Evolutionary conservation across 495 filamentous ascomycete species (phyloP).

Genomic region (Annulohypoxylon nitens): DNA sequence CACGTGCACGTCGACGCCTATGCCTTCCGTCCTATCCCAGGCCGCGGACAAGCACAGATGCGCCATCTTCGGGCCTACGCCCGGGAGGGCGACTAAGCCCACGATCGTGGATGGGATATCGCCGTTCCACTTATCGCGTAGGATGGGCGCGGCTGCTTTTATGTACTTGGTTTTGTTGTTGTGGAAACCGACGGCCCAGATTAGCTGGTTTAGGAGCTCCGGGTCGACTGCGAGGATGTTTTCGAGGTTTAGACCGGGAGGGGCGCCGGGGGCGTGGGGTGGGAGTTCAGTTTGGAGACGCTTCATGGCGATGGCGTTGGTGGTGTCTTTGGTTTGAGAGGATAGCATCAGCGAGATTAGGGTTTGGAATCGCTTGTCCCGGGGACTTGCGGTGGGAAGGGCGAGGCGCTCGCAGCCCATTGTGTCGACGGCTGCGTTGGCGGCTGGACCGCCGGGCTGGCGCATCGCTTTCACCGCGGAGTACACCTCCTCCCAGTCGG

Average conservation of each 20-base stretch:
- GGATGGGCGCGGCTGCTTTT: conserved; percentile 78
- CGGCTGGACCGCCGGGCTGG: conserved; percentile 68
- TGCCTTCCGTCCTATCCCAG: conserved; percentile 70
- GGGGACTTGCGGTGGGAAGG: conserved; percentile 60
- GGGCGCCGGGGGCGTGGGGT: conserved; percentile 53
- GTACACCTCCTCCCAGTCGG: conserved; percentile 90
- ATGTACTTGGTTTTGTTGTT: conserved; percentile 95
- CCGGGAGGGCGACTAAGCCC: conserved; percentile 83
- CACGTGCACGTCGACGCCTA: conserved; percentile 77
- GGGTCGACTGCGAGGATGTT: conserved; percentile 83
- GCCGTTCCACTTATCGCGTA: conserved; percentile 73
- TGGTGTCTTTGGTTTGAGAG: conserved; percentile 95
- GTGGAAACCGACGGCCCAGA: conserved; percentile 90
- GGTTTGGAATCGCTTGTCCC: conserved; percentile 89
- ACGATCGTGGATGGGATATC: conserved; percentile 89
- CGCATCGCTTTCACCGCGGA: conserved; percentile 83
- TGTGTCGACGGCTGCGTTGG: conserved; percentile 89
- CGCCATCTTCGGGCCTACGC: conserved; percentile 98
- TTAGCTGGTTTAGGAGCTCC: conserved; percentile 79
- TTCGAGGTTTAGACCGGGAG: conserved; percentile 74
- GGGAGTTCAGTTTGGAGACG: conserved; percentile 81
- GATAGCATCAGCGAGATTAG: conserved; percentile 96
- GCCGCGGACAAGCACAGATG: conserved; percentile 85
- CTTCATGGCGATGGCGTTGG: conserved; percentile 87
- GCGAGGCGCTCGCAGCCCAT: conserved; percentile 95